Percentiles rank a stretch among this genome's conserved stretches.
Evolutionary conservation across 768 basidiomycete genomes (phyloP).

Genomic region (Coprinopsis strossmayeri): DNA sequence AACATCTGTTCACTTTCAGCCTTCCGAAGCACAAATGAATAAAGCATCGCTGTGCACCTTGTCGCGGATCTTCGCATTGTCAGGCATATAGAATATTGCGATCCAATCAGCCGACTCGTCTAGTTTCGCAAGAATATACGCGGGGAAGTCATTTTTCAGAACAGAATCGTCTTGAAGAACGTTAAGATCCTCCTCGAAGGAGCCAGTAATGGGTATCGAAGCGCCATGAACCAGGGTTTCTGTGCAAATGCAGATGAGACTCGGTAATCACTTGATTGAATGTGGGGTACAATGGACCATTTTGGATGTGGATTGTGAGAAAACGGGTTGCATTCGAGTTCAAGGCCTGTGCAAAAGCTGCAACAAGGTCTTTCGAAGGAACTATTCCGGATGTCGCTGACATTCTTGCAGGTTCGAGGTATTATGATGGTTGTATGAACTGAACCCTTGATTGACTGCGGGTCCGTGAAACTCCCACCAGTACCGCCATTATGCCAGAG

Average conservation of each 20-base stretch:
- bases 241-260: slow-evolving; percentile 23
- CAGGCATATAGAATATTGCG: slow-evolving; percentile 76
- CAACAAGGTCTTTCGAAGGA: slow-evolving; percentile 50
- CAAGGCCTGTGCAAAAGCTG: slow-evolving; percentile 53
- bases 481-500: slow-evolving; percentile 20
- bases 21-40: not conserved
- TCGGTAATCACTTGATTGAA: slow-evolving; percentile 9
- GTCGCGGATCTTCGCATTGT: slow-evolving; percentile 70
- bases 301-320: slow-evolving; percentile 68
- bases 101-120: slow-evolving; percentile 66
- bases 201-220: slow-evolving; percentile 39
- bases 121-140: slow-evolving; percentile 68
- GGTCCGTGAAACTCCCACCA: not conserved
- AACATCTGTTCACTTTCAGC: slow-evolving; percentile 57
- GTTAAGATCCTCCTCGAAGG: slow-evolving; percentile 57
- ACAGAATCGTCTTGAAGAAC: slow-evolving; percentile 43
- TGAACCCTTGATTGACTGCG: not conserved
- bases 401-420: slow-evolving; percentile 34
- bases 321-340: slow-evolving; percentile 52
- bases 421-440: not conserved
- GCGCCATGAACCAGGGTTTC: slow-evolving; percentile 63
- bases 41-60: slow-evolving; percentile 44
- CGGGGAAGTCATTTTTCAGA: slow-evolving; percentile 55
- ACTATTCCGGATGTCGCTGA: slow-evolving; percentile 69
- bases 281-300: slow-evolving; percentile 44